These are phyloP conservation scores for Penicillium salamii DNA, from an alignment of 495 filamentous ascomycete genomes.

Conservation along the genomic window DNA sequence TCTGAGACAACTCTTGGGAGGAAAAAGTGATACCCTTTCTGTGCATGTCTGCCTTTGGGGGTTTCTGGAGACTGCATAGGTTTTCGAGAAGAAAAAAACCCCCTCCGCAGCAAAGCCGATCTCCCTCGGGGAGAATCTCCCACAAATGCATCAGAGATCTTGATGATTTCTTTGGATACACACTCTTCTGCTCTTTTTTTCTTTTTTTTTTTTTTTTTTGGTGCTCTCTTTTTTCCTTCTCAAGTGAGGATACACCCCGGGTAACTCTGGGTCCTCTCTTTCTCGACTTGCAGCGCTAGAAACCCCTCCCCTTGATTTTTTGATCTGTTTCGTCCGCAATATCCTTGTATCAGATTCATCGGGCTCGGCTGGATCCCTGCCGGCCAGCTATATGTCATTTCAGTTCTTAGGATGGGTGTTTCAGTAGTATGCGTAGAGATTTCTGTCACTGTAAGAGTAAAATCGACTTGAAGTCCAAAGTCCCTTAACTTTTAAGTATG, in stretches of 20 bases:
- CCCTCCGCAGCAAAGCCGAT: slow-evolving; percentile 26
- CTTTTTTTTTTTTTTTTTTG: too few species aligned
- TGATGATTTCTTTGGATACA: slow-evolving; percentile 31
- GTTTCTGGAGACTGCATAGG: slow-evolving; percentile 38
- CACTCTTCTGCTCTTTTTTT: slow-evolving; percentile 2
- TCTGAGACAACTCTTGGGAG: slow-evolving; percentile 48
- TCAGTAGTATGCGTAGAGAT: slow-evolving; percentile 11
- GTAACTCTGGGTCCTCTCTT: slow-evolving; percentile 20
- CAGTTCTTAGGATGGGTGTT: slow-evolving; percentile 27
- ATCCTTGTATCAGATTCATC: slow-evolving; percentile 19
- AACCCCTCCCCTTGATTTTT: slow-evolving; percentile 29
- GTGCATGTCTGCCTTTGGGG: slow-evolving; percentile 44
- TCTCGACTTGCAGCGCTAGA: slow-evolving; percentile 42
- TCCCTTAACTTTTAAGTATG: too few species aligned
- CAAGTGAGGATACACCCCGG: slow-evolving; percentile 9
- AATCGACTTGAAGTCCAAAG: too few species aligned
- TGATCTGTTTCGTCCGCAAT: slow-evolving; percentile 23
- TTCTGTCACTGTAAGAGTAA: too few species aligned
- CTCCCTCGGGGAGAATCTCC: slow-evolving; percentile 11
- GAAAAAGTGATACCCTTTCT: slow-evolving; percentile 54
- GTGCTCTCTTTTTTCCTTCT: too few species aligned
- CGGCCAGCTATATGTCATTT: slow-evolving; percentile 25
- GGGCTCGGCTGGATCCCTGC: slow-evolving; percentile 21
- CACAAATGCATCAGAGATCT: slow-evolving; percentile 34
- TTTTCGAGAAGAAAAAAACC: slow-evolving; percentile 33